Base-by-base conservation (phyloP, 352 stramenopile genomes). In the Thalassiosira mediterranea region DNA sequence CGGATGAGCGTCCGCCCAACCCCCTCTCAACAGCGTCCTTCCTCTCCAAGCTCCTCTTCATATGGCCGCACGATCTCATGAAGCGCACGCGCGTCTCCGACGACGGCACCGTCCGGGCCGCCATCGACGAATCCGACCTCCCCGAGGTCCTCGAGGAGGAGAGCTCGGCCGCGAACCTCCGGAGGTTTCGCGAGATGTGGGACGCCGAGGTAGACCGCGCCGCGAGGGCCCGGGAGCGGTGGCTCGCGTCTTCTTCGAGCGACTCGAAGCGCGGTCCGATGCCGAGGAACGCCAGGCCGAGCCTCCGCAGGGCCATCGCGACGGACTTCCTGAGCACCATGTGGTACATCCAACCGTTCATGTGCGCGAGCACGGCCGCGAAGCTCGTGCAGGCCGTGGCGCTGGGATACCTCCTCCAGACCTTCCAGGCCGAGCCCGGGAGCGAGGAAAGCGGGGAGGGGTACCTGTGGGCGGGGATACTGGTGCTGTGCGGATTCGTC, bases 51-150 rank as follows among this genome's bases (percentile, higher is more conserved):
- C 26, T 90, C 1, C 53, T 88, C 19, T 91, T 91, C 62, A 54
- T 58, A 29, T 91, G 85, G 85, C 82, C 85, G 0, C 76, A 83
- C 28, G n/a, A 59, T 13, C 52, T 91, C 4, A 77, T 91, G 48
- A 76, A 80, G 48, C 63, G n/a, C n/a, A n/a, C n/a, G n/a, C n/a
- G n/a, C n/a, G n/a, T n/a, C n/a, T n/a, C n/a, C n/a, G n/a, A n/a
- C 29, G 25, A 63, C n/a, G 54, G 31, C 46, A 34, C 0, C 10
- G 13, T 15, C 29, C 15, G 7, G 1, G 17, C 15, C n/a, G 17
- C 46, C 17, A 49, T 63, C 26, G n/a, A 46, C 25, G 73, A 87
- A 60, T 34, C n/a, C 0, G 79, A 89, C 29, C 28, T 91, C 8
- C 85, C 82, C 11, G 54, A 88, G 46, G 74, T 90, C 3, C 32